Base-by-base conservation (phyloP, 1,284 basidiomycete species). In the Gymnopus androsaceus region DNA sequence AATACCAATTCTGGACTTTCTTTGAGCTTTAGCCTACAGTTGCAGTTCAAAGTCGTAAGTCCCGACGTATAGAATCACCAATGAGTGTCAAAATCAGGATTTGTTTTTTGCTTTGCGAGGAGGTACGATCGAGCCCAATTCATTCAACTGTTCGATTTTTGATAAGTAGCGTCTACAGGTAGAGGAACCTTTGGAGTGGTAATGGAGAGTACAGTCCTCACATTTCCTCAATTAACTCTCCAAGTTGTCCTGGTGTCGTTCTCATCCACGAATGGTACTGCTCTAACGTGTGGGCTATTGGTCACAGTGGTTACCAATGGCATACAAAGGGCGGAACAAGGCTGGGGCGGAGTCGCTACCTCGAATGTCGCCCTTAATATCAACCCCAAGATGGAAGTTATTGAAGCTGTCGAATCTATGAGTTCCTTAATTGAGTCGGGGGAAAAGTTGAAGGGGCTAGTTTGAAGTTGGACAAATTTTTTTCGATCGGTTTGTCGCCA, bases 61-160 rank as follows among this genome's bases (percentile, higher is more conserved):
- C 73, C 75, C 4, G 72, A 75, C 55, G 33, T 63, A 67, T 47
- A 64, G 70, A 15, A 68, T 64, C 6, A 75, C 69, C 3, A 77
- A 76, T 57, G 64, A 61, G 30, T 77, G 73, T 56, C 71, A 75
- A 54, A 74, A 76, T 54, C 34, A 66, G 54, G 74, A 77, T 63
- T 63, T 78, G 2, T 79, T 76, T 64, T 79, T 71, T 49, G 77
- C 77, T 25, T 65, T 79, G 2, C 72, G 76, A 31, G 77, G 77
- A 15, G 77, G 74, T 67, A 51, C 21, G 4, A 27, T 54, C 55
- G 37, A 15, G 45, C 19, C n/a, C 12, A 25, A 11, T 37, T 23
- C 2, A 44, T 25, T 15, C 37, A n/a, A 33, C 42, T 15, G 7
- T 33, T 33, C 1, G 1, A 5, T 4, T 41, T 54, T 38, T 21